phyloP scores from a whole-genome alignment of 371 early-diverging fungal genomes.

The Actinomucor elegans region DNA sequence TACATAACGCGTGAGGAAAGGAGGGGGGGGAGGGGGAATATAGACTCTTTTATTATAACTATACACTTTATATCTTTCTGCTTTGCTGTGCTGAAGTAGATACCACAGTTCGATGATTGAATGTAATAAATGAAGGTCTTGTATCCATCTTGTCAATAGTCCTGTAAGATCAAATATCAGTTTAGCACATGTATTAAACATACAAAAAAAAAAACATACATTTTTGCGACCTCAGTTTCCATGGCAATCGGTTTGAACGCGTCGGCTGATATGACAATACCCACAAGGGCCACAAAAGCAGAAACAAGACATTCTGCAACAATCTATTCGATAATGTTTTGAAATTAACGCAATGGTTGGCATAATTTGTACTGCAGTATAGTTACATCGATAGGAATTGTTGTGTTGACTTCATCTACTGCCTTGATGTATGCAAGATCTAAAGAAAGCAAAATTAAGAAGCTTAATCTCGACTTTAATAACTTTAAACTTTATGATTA shows the following conservation, averaged over 20 bases:
- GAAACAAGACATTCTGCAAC: conserved; percentile 40
- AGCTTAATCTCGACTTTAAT: too few relatives aligned
- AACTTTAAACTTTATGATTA: too few relatives aligned
- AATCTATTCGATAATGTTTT: conserved; percentile 33
- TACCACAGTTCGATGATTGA: conserved; percentile 55
- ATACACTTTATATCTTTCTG: conserved; percentile 20
- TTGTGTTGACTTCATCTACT: conserved; percentile 51
- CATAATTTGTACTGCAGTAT: background rate
- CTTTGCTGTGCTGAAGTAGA: conserved; percentile 39
- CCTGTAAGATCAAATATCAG: conserved; percentile 26
- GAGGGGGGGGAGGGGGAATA: background rate
- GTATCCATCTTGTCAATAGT: conserved; percentile 67
- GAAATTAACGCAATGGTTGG: background rate
- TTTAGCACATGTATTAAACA: background rate
- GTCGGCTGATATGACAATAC: conserved; percentile 50
- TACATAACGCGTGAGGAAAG: background rate
- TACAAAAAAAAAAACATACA: conserved; percentile 38
- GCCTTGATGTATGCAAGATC: conserved; percentile 71
- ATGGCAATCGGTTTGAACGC: conserved; percentile 63
- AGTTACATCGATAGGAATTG: conserved; percentile 65
- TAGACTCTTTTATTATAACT: background rate
- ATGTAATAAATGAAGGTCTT: conserved; percentile 63
- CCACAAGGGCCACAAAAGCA: conserved; percentile 39
- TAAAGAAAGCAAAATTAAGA: too few relatives aligned
- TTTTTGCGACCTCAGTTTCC: conserved; percentile 63